Evolutionary conservation across 1,284 basidiomycete species (phyloP).

Genomic region (Ustilago xerochloae): DNA sequence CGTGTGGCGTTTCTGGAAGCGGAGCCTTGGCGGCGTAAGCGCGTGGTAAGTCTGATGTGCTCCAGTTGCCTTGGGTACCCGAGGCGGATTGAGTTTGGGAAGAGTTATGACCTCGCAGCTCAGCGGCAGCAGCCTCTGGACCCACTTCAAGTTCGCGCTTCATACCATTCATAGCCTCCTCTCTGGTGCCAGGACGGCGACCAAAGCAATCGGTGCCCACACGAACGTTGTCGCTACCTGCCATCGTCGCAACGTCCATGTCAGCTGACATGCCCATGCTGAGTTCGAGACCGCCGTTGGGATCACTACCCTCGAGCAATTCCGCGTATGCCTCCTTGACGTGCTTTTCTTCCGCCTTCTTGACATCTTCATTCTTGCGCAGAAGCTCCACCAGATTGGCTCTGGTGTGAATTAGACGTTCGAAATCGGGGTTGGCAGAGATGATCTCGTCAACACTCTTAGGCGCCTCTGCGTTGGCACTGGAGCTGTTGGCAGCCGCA

Average conservation of each 20-base stretch:
- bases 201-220: constrained; percentile 95
- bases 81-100: constrained; percentile 1
- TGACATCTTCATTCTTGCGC: constrained; percentile 18
- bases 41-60: constrained; percentile 15
- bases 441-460: constrained; percentile 71
- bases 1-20: constrained; percentile 29
- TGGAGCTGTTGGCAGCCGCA: constrained; percentile 70
- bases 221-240: constrained; percentile 86
- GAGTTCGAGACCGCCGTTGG: constrained; percentile 76
- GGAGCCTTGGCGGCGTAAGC: constrained; percentile 35
- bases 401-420: constrained; percentile 76
- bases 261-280: constrained; percentile 99
- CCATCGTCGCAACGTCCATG: constrained; percentile 84
- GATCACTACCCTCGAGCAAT: constrained; percentile 50
- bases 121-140: constrained; percentile 35
- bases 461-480: constrained; percentile 73
- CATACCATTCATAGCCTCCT: constrained; percentile 58
- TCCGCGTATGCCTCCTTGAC: constrained; percentile 38
- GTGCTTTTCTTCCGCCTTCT: constrained; percentile 20
- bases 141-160: constrained; percentile 54
- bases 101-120: constrained; percentile 10
- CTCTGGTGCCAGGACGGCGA: constrained; percentile 59
- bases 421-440: constrained; percentile 85
- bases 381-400: constrained; percentile 72
- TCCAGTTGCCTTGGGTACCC: neutral